Base-by-base conservation (phyloP, 2,329 filamentous ascomycete species). In the Fusarium floridanum region DNA sequence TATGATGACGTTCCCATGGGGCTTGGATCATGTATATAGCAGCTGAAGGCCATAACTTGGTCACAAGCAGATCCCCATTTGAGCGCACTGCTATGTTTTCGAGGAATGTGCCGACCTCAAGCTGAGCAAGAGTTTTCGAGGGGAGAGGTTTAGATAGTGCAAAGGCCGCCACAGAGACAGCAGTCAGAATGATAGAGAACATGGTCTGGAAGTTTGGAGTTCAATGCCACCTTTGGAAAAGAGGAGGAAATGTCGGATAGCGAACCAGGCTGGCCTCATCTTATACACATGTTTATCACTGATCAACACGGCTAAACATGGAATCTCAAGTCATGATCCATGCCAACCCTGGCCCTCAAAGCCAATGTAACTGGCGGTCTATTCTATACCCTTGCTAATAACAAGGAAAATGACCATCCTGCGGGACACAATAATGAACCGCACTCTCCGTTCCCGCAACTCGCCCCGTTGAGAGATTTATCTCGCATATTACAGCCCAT, bases 1-100 rank as follows among this genome's bases (percentile, higher is more conserved):
- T 17, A 29, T 64, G 50, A 1, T 2, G n/a, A 10, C 8, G 32
- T 5, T 32, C 36, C 16, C 66, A 64, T 10, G 73, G 73, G 39
- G 62, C 20, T 12, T 37, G 34, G 24, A 76, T 34, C 6, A 71
- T 75, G 66, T 68, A 76, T 22, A 75, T 39, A 2, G 17, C 16
- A 32, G 73, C 71, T 12, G 67, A 63, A 6, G 70, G 74, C 24
- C 27, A 55, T 41, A 76, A 8, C 22, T 71, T 67, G 6, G 73
- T 74, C 9, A 56, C 32, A 6, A 76, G 65, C 12, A 76, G 34
- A 32, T 73, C 70, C 3, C 71, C 68, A 48, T 71, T 74, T n/a
- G 71, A 64, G 11, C 74, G 73, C 2, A 69, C 66, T 8, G 67
- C 73, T 16, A 77, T 67, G 62, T 76, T 76, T 59, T 77, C 74